Percentiles rank a stretch among this genome's conserved stretches.
Evolutionary conservation across 2,329 filamentous ascomycete genomes (phyloP).

Genomic region (Cladosporium cucumerinum): DNA sequence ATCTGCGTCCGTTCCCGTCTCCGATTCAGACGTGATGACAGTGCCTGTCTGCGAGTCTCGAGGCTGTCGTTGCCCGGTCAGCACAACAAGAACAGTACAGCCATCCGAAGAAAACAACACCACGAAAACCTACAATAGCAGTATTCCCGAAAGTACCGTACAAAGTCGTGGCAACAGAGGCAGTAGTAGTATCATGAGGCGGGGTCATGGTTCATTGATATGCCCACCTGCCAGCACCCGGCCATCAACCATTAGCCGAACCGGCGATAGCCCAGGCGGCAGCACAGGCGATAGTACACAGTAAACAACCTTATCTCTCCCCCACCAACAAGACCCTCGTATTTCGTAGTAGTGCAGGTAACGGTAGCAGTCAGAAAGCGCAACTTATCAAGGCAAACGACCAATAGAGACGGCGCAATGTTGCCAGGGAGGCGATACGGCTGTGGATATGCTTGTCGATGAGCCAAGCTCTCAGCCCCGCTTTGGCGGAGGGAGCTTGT

Average conservation of each 20-base stretch:
- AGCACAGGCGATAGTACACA: background rate
- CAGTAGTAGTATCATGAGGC: background rate
- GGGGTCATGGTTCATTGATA: background rate
- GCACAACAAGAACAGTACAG: background rate
- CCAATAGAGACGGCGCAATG: background rate
- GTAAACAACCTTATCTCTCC: background rate
- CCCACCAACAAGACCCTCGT: background rate
- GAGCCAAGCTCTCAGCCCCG: slow-evolving; percentile 4
- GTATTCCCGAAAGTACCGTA: background rate
- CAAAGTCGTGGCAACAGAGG: background rate
- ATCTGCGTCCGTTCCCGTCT: background rate
- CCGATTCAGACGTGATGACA: background rate
- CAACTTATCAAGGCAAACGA: background rate
- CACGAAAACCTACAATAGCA: background rate
- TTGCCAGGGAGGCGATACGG: background rate
- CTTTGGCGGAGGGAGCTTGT: slow-evolving; percentile 1
- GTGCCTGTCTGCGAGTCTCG: background rate
- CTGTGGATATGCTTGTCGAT: background rate
- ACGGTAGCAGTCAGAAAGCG: background rate
- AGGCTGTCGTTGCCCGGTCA: background rate
- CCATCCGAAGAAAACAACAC: background rate
- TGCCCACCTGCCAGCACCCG: background rate
- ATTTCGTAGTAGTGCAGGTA: background rate
- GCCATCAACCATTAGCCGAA: background rate
- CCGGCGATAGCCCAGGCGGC: background rate